Base-by-base conservation (phyloP, 2,329 filamentous ascomycete species). In the Penicillium frequentans region DNA sequence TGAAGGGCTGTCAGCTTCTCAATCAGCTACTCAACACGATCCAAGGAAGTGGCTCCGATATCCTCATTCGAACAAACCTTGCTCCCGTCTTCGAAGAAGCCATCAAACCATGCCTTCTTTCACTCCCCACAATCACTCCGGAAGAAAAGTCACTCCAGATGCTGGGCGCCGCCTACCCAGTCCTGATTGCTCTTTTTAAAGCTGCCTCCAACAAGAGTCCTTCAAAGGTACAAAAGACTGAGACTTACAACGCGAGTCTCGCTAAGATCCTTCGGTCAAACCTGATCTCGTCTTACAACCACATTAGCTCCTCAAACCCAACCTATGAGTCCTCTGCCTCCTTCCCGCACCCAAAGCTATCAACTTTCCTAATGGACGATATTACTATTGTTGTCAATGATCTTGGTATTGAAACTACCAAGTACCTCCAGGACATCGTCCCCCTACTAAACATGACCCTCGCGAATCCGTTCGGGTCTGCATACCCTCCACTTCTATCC, bases 71-170 rank as follows among this genome's bases (percentile, higher is more conserved):
- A 23, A 79, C 75, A 8, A 79, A 79, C 53, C 68, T 80, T 16
- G 72, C 71, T 26, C 76, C 77, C 2, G 77, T 79, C 53, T 79
- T 79, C 57, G 70, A 76, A 64, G 76, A 79, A 43, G 77, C 77
- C 24, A 61, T 80, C 33, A 70, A 67, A 16, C 90, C 91, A 0
- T 86, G 87, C 35, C 81, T 96, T n/a, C 81, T 88, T 8, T 90
- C 86, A 65, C 80, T 96, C 6, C 93, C 93, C 0, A 85, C 82
- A 13, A 77, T 96, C 43, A 96, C 91, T 0, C 86, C 90, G 0
- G 88, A 90, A 66, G 70, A 81, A 0, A 89, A 95, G 55, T 90
- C 90, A 4, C 68, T 89, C 2, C 67, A 69, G 1, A 76, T 97
- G 3, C 81, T 96, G 1, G 68, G 73, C 6, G 79, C 81, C 7